Base-by-base conservation (phyloP, 768 basidiomycete species). In the Mycena rebaudengoi region DNA sequence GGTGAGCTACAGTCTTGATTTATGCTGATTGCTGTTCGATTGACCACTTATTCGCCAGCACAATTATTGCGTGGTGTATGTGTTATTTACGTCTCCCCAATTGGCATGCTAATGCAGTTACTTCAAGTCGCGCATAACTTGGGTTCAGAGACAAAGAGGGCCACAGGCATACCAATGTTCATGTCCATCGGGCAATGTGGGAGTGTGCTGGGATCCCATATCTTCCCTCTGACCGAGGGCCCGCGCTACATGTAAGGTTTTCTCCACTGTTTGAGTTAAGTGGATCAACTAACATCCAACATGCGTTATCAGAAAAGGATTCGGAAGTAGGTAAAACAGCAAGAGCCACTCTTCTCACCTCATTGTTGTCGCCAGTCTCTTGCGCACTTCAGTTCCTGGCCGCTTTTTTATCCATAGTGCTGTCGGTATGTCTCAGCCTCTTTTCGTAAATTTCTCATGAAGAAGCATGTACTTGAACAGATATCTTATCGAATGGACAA, bases 141-240 rank as follows among this genome's bases (percentile, higher is more conserved):
- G 7, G 91, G 90, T 4, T 91, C 91, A 0, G 91, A 93, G 69
- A 88, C 88, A 0, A 92, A 93, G 75, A 87, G 85, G 57, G 91
- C 91, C 0, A 86, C 90, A 0, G 91, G 91, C 0, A 89, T 91
- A 30, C 90, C 90, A 10, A 83, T 91, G 76, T 91, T 92, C 71
- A 91, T 91, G 87, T 84, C 89, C 12, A 91, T 93, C 35, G 91
- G 91, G 0, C 91, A 93, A 70, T 87, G 90, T 51, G 91, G 91
- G 13, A 90, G 90, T 63, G 76, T 91, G 46, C 79, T 91, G n/a
- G 91, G 90, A n/a, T 84, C 90, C 0, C 90, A 91, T 61, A 77
- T 93, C 13, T 92, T 86, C 74, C 91, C 91, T 0, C 76, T 82
- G 16, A 80, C 82, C 0, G 86, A 91, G 37, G 85, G 86, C 0